phyloP scores from a whole-genome alignment of 345 rosid genomes.

The Moringa oleifera region DNA sequence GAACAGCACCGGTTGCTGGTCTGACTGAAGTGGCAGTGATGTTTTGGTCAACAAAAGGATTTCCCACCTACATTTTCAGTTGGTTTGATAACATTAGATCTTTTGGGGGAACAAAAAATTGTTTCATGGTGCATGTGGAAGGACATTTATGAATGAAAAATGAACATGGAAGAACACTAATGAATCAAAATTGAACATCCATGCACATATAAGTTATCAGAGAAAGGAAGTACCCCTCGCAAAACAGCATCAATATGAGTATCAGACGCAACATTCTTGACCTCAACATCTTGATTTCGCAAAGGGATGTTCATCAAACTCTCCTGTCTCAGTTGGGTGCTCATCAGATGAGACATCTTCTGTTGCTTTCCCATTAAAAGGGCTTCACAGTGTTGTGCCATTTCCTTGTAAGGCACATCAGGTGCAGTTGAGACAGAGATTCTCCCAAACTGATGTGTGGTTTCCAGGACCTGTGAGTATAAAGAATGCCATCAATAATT shows the following conservation, averaged over 20 bases:
- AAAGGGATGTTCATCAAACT: slow-evolving; percentile 30
- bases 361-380: slow-evolving; percentile 73
- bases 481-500: slow-evolving; percentile 10
- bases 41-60: slow-evolving; percentile 39
- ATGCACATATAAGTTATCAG: not conserved
- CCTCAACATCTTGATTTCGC: slow-evolving; percentile 24
- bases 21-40: slow-evolving; percentile 16
- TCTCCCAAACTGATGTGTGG: slow-evolving; percentile 76
- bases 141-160: not conserved
- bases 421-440: slow-evolving; percentile 61
- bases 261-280: slow-evolving; percentile 22
- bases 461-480: slow-evolving; percentile 59
- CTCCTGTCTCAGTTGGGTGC: slow-evolving; percentile 48
- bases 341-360: slow-evolving; percentile 76
- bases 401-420: slow-evolving; percentile 76
- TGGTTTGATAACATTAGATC: slow-evolving; percentile 3
- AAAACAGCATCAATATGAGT: slow-evolving; percentile 20
- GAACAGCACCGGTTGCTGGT: slow-evolving; percentile 10
- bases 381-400: slow-evolving; percentile 80
- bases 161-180: too few species aligned
- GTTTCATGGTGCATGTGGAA: too few species aligned
- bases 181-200: too few species aligned
- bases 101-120: not conserved
- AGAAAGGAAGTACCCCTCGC: slow-evolving; percentile 12
- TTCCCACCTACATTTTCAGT: slow-evolving; percentile 44